Evolutionary conservation across 2,329 filamentous ascomycete genomes (phyloP).

Genomic region (Stachybotrys elegans): DNA sequence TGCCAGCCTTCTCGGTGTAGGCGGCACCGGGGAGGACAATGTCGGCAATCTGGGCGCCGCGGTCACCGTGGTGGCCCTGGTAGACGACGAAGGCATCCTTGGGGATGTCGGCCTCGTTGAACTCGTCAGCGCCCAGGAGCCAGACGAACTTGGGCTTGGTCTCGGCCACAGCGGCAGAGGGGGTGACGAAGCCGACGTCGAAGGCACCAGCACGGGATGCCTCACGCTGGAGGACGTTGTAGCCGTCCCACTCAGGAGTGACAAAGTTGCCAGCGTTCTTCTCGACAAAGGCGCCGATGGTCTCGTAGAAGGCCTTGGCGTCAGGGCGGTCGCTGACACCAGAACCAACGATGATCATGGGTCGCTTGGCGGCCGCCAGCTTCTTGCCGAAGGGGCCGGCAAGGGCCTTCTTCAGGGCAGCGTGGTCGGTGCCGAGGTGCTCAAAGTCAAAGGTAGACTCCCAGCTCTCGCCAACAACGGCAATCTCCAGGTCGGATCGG

Average conservation of each 20-base stretch:
- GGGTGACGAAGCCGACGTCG: slow-evolving; percentile 90
- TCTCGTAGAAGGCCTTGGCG: slow-evolving; percentile 89
- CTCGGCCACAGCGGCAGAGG: slow-evolving; percentile 73
- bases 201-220: slow-evolving; percentile 91
- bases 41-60: slow-evolving; percentile 86
- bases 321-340: slow-evolving; percentile 87
- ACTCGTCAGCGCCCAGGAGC: slow-evolving; percentile 93
- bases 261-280: slow-evolving; percentile 87
- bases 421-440: slow-evolving; percentile 76
- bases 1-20: slow-evolving; percentile 94
- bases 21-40: slow-evolving; percentile 90
- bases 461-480: slow-evolving; percentile 83
- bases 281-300: slow-evolving; percentile 83
- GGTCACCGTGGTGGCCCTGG: slow-evolving; percentile 96
- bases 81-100: slow-evolving; percentile 96
- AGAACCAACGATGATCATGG: slow-evolving; percentile 95
- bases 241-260: slow-evolving; percentile 92
- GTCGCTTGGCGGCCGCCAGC: slow-evolving; percentile 78
- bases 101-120: slow-evolving; percentile 78
- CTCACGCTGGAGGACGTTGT: slow-evolving; percentile 91
- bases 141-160: slow-evolving; percentile 93
- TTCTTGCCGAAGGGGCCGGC: slow-evolving; percentile 89
- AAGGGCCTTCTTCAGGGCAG: slow-evolving; percentile 78
- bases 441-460: slow-evolving; percentile 95
- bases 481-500: slow-evolving; percentile 88